Evolutionary conservation across 257 asterid species (phyloP).

Genomic region (Lycium barbarum): DNA sequence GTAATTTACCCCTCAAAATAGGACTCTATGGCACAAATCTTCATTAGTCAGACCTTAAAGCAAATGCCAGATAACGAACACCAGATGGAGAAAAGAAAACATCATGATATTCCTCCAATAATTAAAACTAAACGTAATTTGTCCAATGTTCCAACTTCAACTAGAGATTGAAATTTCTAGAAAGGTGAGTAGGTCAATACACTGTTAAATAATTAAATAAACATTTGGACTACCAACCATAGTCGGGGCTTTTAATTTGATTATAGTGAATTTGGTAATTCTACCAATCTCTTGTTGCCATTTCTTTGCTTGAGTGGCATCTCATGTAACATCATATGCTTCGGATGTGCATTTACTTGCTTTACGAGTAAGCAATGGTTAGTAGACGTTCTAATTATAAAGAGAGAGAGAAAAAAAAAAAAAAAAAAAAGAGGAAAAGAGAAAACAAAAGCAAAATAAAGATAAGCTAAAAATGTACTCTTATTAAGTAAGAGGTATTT

Average conservation of each 20-base stretch:
- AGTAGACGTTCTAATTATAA: not conserved
- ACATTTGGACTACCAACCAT: not conserved
- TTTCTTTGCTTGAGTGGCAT: slow-evolving; percentile 30
- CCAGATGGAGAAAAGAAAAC: too few relatives aligned
- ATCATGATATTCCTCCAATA: too few relatives aligned
- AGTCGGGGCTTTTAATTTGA: not conserved
- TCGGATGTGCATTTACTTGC: not conserved
- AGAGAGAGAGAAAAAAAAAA: too few relatives aligned
- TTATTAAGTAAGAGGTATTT: too few relatives aligned
- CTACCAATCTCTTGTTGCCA: slow-evolving; percentile 23
- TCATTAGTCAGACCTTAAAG: too few relatives aligned
- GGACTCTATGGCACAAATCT: too few relatives aligned
- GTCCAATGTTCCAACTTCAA: too few relatives aligned
- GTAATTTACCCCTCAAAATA: too few relatives aligned
- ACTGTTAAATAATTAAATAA: not conserved
- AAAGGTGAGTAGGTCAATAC: not conserved
- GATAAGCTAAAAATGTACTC: not conserved
- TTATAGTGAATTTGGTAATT: slow-evolving; percentile 7
- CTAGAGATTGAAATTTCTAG: not conserved
- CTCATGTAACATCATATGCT: slow-evolving; percentile 19
- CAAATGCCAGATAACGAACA: too few relatives aligned
- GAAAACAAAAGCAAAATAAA: not conserved
- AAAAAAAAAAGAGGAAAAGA: not conserved
- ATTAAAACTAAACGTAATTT: too few relatives aligned
- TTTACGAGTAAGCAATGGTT: slow-evolving; percentile 4